Percentiles rank a stretch among this genome's conserved stretches.
phyloP scores from a whole-genome alignment of 306 rosid species.

The Fragaria vesca region DNA sequence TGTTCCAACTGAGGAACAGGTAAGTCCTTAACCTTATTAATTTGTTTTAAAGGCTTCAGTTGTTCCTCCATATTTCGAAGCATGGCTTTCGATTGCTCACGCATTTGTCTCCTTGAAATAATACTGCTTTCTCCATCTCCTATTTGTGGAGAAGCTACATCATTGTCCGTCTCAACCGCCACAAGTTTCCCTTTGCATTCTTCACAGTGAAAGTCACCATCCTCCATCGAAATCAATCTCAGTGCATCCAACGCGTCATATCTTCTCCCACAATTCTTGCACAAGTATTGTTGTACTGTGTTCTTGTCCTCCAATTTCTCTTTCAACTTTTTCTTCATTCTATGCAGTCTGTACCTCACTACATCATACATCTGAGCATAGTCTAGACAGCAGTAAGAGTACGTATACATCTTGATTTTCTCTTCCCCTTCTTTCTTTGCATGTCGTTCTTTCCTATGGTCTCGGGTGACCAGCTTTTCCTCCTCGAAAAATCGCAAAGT shows the following conservation, averaged over 20 bases:
- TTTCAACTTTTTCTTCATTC: conserved; percentile 92
- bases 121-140: conserved; percentile 89
- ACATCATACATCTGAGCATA: conserved; percentile 91
- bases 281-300: conserved; percentile 84
- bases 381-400: conserved; percentile 79
- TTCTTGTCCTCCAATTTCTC: conserved; percentile 95
- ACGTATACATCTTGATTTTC: conserved; percentile 88
- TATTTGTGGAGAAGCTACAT: conserved; percentile 73
- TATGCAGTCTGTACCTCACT: conserved; percentile 85
- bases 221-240: conserved; percentile 69
- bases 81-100: conserved; percentile 81
- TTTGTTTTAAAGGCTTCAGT: conserved; percentile 85
- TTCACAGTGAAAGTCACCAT: conserved; percentile 83
- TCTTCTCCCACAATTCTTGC: conserved; percentile 77
- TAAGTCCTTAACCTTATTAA: conserved; percentile 79
- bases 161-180: conserved; percentile 75
- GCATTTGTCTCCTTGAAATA: conserved; percentile 61
- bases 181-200: conserved; percentile 70
- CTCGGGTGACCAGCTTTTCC: conserved; percentile 84
- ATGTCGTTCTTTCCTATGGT: conserved; percentile 65
- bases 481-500: conserved; percentile 82
- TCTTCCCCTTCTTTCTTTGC: conserved; percentile 74
- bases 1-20: conserved; percentile 78
- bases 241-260: conserved; percentile 88
- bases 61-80: conserved; percentile 87